Evolutionary conservation across 1,284 basidiomycete species (phyloP).

Genomic region (Rugosomyces carneus): DNA sequence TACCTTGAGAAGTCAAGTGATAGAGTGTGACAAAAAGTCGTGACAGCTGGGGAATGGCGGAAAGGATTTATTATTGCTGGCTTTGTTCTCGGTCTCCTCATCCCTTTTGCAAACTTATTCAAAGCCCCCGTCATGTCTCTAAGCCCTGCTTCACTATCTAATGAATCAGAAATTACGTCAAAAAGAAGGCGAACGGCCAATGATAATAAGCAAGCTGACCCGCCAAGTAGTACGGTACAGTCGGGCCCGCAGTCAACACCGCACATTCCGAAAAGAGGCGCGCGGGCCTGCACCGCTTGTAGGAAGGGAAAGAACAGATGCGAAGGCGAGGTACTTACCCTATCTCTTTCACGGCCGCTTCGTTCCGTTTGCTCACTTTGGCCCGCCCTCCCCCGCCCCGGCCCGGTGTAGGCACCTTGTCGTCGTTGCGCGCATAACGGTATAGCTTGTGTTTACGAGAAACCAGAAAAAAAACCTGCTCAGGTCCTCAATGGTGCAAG

Average conservation of each 20-base stretch:
- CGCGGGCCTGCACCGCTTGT: slow-evolving; percentile 75
- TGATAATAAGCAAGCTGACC: slow-evolving; percentile 20
- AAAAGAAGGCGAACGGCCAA: slow-evolving; percentile 34
- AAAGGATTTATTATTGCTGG: slow-evolving; percentile 14
- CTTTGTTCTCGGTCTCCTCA: slow-evolving; percentile 13
- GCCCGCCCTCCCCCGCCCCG: slow-evolving; percentile 67
- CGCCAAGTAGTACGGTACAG: slow-evolving; percentile 21
- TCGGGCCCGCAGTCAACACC: slow-evolving; percentile 24
- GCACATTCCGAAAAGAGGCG: slow-evolving; percentile 75
- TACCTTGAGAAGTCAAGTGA: slow-evolving; percentile 22
- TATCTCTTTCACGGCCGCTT: slow-evolving; percentile 26
- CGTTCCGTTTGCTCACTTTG: slow-evolving; percentile 44
- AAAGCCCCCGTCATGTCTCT: slow-evolving; percentile 32
- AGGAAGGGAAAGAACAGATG: slow-evolving; percentile 91
- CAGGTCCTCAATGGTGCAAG: slow-evolving; percentile 57
- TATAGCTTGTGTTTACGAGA: slow-evolving; percentile 85
- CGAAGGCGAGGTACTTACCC: slow-evolving; percentile 71
- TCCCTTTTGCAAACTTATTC: slow-evolving; percentile 12
- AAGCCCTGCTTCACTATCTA: slow-evolving; percentile 37
- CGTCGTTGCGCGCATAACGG: slow-evolving; percentile 83
- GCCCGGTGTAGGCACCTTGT: slow-evolving; percentile 72
- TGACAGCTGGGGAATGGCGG: slow-evolving; percentile 13
- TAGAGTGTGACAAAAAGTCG: slow-evolving; percentile 9
- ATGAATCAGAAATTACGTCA: slow-evolving; percentile 33
- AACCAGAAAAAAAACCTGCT: slow-evolving; percentile 78